Evolutionary conservation across 306 rosid species (phyloP), one percentile per base, ranked within the genome.

Genomic region (Arachis stenosperma): DNA sequence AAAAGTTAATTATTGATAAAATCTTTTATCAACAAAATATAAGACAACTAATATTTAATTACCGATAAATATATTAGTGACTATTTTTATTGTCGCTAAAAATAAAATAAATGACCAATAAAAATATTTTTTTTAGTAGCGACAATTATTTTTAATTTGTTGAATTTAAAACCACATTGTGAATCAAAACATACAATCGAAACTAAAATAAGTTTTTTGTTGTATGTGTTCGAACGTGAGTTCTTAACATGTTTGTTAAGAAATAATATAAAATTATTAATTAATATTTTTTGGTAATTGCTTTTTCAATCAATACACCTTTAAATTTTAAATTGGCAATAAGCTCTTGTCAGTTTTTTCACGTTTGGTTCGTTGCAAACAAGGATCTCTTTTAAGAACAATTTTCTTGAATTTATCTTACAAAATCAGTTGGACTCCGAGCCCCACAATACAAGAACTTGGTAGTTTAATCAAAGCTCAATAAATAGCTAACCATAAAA

Each of bases 291-390:
- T 17, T 6, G 48, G 12, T 75, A 40, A 76, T 36, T 53, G 43
- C 37, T 2, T 6, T 30, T 52, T 22, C 54, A 56, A 59, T 17
- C 44, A 57, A 30, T 29, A 30, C 39, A 59, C 57, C 8, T 40
- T 41, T 47, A 43, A 75, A 22, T 22, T 22, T 22, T 22, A 67
- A 47, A 43, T 59, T 67, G 71, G 67, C n/a, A 61, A 15, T 50
- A 77, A 29, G 76, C 54, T 81, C 5, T 56, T 78, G 65, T 68
- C 64, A 51, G 11, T 27, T 62, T 77, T 62, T 14, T 52, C 57
- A 52, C 27, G 27, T 70, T 67, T 39, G 71, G 64, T 82, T 76
- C 52, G 43, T 64, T 39, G 68, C 12, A 76, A 67, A 60, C 64
- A 65, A 58, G 33, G 47, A 27, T 11, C 48, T 64, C 46, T 60